Conservation (phyloP, 2,329 filamentous ascomycete species). For the Trichophyton simii region DNA sequence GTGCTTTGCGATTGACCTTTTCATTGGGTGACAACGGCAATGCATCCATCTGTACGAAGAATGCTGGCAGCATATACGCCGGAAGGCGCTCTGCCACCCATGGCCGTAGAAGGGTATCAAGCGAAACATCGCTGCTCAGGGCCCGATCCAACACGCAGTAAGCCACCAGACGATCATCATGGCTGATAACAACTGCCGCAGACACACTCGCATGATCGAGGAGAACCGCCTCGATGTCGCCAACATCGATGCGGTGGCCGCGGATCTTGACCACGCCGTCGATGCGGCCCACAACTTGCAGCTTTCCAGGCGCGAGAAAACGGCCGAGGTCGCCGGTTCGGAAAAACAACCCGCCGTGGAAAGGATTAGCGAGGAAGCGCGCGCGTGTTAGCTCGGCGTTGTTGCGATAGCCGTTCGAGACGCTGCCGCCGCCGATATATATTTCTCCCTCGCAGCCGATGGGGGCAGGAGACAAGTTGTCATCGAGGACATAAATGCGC, state of each 20-base stretch:
- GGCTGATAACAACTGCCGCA: neutral
- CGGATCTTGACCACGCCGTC: slow-evolving; percentile 4
- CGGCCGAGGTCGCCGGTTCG: slow-evolving; percentile 4
- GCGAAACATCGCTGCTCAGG: neutral
- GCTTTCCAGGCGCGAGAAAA: neutral
- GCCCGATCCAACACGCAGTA: slow-evolving; percentile 1
- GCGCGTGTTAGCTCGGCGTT: slow-evolving; percentile 11
- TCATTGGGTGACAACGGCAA: slow-evolving; percentile 24
- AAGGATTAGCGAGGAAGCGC: slow-evolving; percentile 16
- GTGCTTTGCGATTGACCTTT: slow-evolving; percentile 23
- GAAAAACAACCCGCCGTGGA: neutral
- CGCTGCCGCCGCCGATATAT: slow-evolving; percentile 23
- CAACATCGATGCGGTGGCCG: slow-evolving; percentile 1
- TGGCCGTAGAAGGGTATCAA: slow-evolving; percentile 1
- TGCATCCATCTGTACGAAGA: slow-evolving; percentile 25
- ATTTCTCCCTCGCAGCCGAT: slow-evolving; percentile 34
- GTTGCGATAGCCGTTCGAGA: slow-evolving; percentile 17
- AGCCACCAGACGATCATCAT: neutral
- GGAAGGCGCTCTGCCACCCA: slow-evolving; percentile 16
- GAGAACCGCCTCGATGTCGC: slow-evolving; percentile 2
- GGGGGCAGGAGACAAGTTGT: slow-evolving; percentile 26
- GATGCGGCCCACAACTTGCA: neutral
- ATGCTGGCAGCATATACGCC: slow-evolving; percentile 25
- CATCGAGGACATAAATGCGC: slow-evolving; percentile 30
- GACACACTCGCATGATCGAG: neutral